Evolutionary conservation across 345 rosid species (phyloP), one percentile per base, ranked within the genome.

Genomic region (Gossypium raimondii): DNA sequence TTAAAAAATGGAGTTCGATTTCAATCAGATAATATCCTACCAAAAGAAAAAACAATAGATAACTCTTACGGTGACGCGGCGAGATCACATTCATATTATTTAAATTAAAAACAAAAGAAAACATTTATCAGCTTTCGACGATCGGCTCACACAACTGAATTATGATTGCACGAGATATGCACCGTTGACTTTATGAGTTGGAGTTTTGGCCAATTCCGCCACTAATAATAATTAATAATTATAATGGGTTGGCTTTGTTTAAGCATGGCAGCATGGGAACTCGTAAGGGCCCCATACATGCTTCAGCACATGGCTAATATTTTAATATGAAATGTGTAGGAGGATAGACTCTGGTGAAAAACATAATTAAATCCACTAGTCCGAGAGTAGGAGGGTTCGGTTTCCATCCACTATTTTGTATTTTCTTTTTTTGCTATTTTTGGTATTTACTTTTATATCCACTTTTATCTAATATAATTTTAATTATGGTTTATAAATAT

Each of bases 161-260:
- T 29, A 3, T 29, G 38, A 29, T 29, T 29, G 38, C 4, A 29
- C 52, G 17, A 14, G 52, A 64, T 72, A 38, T 48, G 71, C 56
- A 55, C 47, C 65, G 52, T 55, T 55, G 4, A 44, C 6, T 13
- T 10, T n/a, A 11, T 71, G 76, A 34, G 55, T 60, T 64, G 43
- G 72, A 53, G 13, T 44, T 48, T 71, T 77, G 67, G 52, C 67
- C 29, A 72, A 77, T 72, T 58, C 22, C 34, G 55, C 18, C 41
- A n/a, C 43, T 50, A 57, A 11, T 13, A 48, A 48, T 12, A 12
- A 18, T 27, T 67, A 9, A 0, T 48, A n/a, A n/a, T 29, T 8
- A 0, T 22, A 16, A 7, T 16, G 11, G 57, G 57, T 53, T 53
- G 57, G 57, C 57, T 17, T 53, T 53, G 22, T n/a, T 11, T 7